Evolutionary conservation across 1,284 basidiomycete genomes (phyloP), one percentile per base, ranked within the genome.

Genomic region (Pterula multifida): DNA sequence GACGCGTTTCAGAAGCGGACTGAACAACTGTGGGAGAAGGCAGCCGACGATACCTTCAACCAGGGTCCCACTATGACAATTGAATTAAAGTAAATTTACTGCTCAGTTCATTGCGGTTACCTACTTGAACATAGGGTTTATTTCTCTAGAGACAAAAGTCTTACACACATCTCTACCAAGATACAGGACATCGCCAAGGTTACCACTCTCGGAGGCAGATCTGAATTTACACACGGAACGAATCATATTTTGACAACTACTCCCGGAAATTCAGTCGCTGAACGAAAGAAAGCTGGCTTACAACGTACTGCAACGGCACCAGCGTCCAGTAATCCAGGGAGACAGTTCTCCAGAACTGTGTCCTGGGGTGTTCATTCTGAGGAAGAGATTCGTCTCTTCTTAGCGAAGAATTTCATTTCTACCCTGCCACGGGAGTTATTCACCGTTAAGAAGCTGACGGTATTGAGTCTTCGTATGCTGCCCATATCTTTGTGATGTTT

Each of bases 401-500:
- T 81, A 0, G 65, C 64, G 1, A 57, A 59, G 2, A 82, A 85
- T 55, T 54, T 52, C 3, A 77, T 83, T 32, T 59, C 61, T 0
- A 58, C 52, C 12, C 57, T 85, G 0, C 81, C 81, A 1, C 56
- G 60, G 1, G 72, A 76, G 54, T 58, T 85, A 2, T 79, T 81
- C 58, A 58, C 58, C 11, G 58, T 83, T 42, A 60, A 69, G 2
- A 70, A 71, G 45, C 56, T 84, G 47, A 78, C 74, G 0, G 67
- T 80, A 1, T 65, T 84, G 1, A 73, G 69, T 47, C 60, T 85
- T 22, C 68, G 81, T 85, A 54, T 53, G 78, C 49, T 52, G 39
- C n/a, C 21, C 42, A 24, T 11, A 21, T 26, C 26, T 17, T n/a
- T 26, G 23, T 47, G 56, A 24, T 49, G 52, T 45, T 17, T 26